These are phyloP conservation scores for Pisolithus orientalis DNA, from an alignment of 768 basidiomycete species.

Conservation along the genomic window DNA sequence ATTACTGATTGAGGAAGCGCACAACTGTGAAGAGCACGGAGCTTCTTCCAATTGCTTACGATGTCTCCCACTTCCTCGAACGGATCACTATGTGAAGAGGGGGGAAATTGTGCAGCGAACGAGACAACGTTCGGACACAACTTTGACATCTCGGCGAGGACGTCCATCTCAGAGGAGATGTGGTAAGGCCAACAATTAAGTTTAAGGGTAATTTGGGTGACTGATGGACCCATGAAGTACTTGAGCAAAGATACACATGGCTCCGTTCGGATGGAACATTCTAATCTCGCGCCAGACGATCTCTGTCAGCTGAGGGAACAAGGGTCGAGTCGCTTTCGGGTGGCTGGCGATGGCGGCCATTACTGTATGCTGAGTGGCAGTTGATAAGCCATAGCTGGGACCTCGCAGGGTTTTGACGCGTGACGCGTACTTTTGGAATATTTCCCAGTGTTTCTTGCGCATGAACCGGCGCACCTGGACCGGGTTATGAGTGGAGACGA, in stretches of 20 bases:
- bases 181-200: slow-evolving; percentile 22
- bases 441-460: slow-evolving; percentile 22
- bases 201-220: slow-evolving; percentile 15
- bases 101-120: slow-evolving; percentile 21
- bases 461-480: slow-evolving; percentile 18
- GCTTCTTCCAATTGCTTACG: slow-evolving; percentile 14
- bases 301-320: slow-evolving; percentile 21
- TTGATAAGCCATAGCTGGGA: slow-evolving; percentile 15
- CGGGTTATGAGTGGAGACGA: neutral
- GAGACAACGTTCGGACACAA: slow-evolving; percentile 21
- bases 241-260: slow-evolving; percentile 19
- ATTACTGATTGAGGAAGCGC: slow-evolving; percentile 16
- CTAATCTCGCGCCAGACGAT: slow-evolving; percentile 21
- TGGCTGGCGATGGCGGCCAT: slow-evolving; percentile 11
- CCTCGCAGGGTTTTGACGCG: slow-evolving; percentile 19
- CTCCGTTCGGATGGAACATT: slow-evolving; percentile 16
- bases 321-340: slow-evolving; percentile 8
- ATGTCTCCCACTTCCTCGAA: slow-evolving; percentile 20
- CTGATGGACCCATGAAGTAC: slow-evolving; percentile 17
- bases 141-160: slow-evolving; percentile 14
- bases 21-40: slow-evolving; percentile 13
- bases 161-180: slow-evolving; percentile 12
- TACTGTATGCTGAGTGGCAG: slow-evolving; percentile 12
- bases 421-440: slow-evolving; percentile 18
- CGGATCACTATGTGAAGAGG: slow-evolving; percentile 22